Conservation (phyloP, 345 rosid species). For the Orychophragmus violaceus region DNA sequence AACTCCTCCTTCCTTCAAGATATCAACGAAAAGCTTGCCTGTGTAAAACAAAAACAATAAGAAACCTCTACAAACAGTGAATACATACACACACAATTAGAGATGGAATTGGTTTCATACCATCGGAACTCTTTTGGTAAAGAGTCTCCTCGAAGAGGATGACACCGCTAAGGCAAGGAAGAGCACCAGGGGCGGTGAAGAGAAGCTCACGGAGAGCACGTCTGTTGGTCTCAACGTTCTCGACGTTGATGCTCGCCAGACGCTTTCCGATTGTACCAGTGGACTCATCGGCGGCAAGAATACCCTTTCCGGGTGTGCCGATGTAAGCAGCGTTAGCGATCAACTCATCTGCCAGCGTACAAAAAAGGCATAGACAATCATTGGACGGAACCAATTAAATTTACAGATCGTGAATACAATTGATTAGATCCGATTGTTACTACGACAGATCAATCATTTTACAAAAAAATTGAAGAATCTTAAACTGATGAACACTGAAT, state of each 20-base stretch:
- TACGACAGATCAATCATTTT: neutral
- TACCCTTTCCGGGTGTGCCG: conserved; percentile 98
- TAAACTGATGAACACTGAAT: neutral
- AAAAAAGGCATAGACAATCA: neutral
- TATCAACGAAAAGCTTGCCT: conserved; percentile 84
- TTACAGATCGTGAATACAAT: neutral
- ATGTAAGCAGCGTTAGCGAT: conserved; percentile 83
- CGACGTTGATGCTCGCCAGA: conserved; percentile 84
- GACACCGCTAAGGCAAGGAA: conserved; percentile 73
- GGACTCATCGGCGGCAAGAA: conserved; percentile 97
- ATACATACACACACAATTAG: neutral
- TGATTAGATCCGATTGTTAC: neutral
- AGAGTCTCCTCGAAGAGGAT: conserved; percentile 87
- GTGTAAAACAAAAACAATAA: neutral
- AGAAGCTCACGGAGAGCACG: conserved; percentile 87
- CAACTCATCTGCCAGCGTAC: conserved; percentile 59
- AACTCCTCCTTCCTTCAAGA: conserved; percentile 82
- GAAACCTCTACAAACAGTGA: neutral
- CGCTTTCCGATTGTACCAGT: conserved; percentile 98
- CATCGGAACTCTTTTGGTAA: conserved; percentile 73
- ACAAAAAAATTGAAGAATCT: no score
- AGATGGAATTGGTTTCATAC: conserved; percentile 20
- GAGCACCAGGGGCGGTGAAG: conserved; percentile 81
- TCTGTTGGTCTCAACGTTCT: conserved; percentile 81
- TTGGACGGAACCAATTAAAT: neutral